A percentile compares a stretch with the other conserved stretches of the same genome.
These are phyloP conservation scores for Trichoderma harzianum DNA, from an alignment of 2,329 filamentous ascomycete genomes.

Conservation along the genomic window DNA sequence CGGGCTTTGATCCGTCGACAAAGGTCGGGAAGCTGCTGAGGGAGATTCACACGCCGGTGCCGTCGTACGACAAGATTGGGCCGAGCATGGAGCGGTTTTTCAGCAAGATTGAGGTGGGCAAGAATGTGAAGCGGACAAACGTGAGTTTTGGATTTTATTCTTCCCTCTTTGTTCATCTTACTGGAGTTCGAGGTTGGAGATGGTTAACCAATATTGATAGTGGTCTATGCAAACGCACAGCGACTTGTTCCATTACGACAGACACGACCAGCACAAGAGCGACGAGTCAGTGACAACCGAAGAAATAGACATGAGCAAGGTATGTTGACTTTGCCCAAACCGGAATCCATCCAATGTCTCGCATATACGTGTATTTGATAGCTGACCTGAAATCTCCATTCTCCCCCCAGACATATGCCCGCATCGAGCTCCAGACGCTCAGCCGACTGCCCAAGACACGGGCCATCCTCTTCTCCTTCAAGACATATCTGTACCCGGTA, in stretches of 20 bases:
- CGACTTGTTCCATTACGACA: constrained; percentile 38
- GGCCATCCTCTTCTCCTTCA: constrained; percentile 53
- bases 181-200: background rate
- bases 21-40: constrained; percentile 48
- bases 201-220: constrained; percentile 28
- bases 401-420: constrained; percentile 25
- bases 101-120: constrained; percentile 44
- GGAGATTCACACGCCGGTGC: constrained; percentile 52
- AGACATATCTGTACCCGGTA: constrained; percentile 52
- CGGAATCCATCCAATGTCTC: background rate
- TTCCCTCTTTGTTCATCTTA: no score
- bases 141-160: no score
- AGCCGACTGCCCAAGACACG: constrained; percentile 45
- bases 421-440: constrained; percentile 52
- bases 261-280: constrained; percentile 32
- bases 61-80: constrained; percentile 52
- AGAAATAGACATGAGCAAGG: constrained; percentile 13
- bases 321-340: background rate
- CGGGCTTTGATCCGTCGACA: constrained; percentile 48
- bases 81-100: constrained; percentile 56
- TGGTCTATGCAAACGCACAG: constrained; percentile 48
- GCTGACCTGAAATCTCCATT: background rate
- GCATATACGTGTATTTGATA: background rate
- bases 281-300: background rate
- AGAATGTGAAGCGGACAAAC: constrained; percentile 48